Percentiles rank a stretch among this genome's conserved stretches.
Evolutionary conservation across 2,329 filamentous ascomycete species (phyloP).

Genomic region (Polychaeton citri): DNA sequence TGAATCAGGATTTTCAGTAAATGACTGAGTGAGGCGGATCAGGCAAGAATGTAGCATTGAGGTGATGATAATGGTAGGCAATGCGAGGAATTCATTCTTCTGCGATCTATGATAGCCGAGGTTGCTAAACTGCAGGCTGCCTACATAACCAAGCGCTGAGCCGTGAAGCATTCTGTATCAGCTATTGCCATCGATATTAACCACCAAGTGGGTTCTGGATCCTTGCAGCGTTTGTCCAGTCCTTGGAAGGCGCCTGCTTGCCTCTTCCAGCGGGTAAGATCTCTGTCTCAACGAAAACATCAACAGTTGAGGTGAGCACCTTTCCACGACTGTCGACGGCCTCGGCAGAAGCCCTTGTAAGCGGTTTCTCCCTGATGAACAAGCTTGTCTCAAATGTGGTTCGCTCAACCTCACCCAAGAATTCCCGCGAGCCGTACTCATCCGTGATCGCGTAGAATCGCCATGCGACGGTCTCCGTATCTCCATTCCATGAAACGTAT

Average conservation of each 20-base stretch:
- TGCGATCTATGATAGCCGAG: too few relatives aligned
- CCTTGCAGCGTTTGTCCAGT: background rate
- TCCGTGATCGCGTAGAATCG: slow-evolving; percentile 25
- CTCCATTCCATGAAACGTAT: slow-evolving; percentile 38
- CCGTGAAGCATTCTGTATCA: too few relatives aligned
- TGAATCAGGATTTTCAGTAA: too few relatives aligned
- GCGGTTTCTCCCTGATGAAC: background rate
- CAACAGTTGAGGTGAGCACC: slow-evolving; percentile 1
- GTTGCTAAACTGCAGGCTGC: too few relatives aligned
- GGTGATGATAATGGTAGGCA: too few relatives aligned
- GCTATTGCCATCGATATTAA: too few relatives aligned
- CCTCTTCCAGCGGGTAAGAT: background rate
- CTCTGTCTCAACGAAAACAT: background rate
- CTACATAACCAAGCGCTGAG: too few relatives aligned
- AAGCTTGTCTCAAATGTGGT: slow-evolving; percentile 5
- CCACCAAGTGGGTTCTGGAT: background rate
- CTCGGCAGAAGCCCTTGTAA: slow-evolving; percentile 1
- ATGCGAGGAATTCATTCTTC: too few relatives aligned
- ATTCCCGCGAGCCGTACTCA: slow-evolving; percentile 1
- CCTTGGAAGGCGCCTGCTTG: background rate
- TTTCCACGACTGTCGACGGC: slow-evolving; percentile 1
- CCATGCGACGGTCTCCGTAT: slow-evolving; percentile 29
- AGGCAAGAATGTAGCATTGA: too few relatives aligned
- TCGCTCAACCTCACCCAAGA: slow-evolving; percentile 4
- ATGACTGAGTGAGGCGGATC: too few relatives aligned